Evolutionary conservation across 176 grass and related monocot species (phyloP).

Genomic region (Cocos nucifera): DNA sequence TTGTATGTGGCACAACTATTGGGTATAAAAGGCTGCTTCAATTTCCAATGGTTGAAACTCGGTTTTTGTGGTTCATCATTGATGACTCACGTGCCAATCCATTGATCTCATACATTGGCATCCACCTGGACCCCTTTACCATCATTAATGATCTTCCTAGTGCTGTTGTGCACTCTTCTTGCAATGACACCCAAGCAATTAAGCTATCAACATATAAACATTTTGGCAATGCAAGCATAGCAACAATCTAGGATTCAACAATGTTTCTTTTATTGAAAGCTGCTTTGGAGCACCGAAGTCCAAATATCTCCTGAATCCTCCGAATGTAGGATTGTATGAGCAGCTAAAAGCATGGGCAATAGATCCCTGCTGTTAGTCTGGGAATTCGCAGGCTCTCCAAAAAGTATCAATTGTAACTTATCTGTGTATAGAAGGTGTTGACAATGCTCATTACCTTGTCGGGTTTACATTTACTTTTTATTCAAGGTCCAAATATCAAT

Average conservation of each 20-base stretch:
- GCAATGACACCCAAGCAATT: slow-evolving; percentile 25
- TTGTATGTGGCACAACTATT: slow-evolving; percentile 52
- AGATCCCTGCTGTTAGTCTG: too few relatives aligned
- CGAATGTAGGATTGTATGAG: too few relatives aligned
- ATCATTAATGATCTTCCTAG: slow-evolving; percentile 17
- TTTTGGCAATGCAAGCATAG: neutral
- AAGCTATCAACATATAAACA: slow-evolving; percentile 15
- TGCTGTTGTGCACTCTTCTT: slow-evolving; percentile 5
- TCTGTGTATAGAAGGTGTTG: too few relatives aligned
- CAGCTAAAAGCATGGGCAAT: too few relatives aligned
- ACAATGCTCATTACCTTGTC: too few relatives aligned
- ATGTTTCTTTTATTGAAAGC: too few relatives aligned
- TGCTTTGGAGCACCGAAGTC: too few relatives aligned
- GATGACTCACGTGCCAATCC: slow-evolving; percentile 46
- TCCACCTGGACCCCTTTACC: slow-evolving; percentile 59
- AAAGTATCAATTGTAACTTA: too few relatives aligned
- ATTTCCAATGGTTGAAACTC: slow-evolving; percentile 35
- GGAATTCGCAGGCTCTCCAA: too few relatives aligned
- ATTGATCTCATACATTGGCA: slow-evolving; percentile 63
- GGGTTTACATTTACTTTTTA: too few relatives aligned
- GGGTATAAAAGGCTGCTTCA: slow-evolving; percentile 80
- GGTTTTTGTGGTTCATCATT: slow-evolving; percentile 43
- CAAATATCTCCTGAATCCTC: too few relatives aligned
- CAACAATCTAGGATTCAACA: neutral
- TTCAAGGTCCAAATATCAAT: too few relatives aligned